A percentile compares a stretch with the other conserved stretches of the same genome.
phyloP scores from a whole-genome alignment of 2,329 filamentous ascomycete species.

The Cladosporium halotolerans region DNA sequence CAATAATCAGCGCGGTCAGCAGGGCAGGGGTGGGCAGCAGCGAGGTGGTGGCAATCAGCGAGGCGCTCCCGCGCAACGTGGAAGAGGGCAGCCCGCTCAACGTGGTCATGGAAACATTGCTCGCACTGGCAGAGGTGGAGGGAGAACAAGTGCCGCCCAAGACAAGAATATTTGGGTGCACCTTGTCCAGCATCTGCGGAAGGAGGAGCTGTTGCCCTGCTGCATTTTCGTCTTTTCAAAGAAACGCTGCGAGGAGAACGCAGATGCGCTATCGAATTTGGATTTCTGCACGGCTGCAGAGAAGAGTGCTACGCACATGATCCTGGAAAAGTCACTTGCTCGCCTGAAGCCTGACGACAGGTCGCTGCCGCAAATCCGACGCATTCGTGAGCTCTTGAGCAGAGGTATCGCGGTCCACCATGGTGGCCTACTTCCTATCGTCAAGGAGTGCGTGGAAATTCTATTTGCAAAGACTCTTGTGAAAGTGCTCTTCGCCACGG shows the following conservation, averaged over 20 bases:
- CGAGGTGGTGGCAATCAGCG: constrained; percentile 39
- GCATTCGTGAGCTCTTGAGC: constrained; percentile 75
- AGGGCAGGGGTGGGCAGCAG: constrained; percentile 47
- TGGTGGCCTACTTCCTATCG: constrained; percentile 86
- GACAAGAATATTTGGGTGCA: constrained; percentile 97
- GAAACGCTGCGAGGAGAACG: constrained; percentile 94
- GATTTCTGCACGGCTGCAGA: constrained; percentile 91
- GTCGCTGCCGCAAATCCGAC: constrained; percentile 81
- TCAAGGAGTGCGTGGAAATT: constrained; percentile 96
- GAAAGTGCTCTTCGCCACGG: constrained; percentile 94
- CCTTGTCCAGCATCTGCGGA: constrained; percentile 83
- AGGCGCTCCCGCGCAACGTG: constrained; percentile 42
- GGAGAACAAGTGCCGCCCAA: constrained; percentile 82
- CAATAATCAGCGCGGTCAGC: constrained; percentile 46
- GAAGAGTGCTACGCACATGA: constrained; percentile 97
- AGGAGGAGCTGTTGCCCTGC: constrained; percentile 77
- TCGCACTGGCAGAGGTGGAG: constrained; percentile 74
- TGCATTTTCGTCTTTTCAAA: constrained; percentile 99
- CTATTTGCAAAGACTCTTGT: constrained; percentile 91
- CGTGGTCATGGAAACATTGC: constrained; percentile 78
- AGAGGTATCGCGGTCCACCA: constrained; percentile 95
- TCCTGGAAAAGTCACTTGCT: constrained; percentile 89
- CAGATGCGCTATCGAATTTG: constrained; percentile 87
- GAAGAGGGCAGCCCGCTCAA: constrained; percentile 49
- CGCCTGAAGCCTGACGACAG: constrained; percentile 86